Base-by-base conservation (phyloP, 345 rosid genomes). In the Linum usitatissimum region DNA sequence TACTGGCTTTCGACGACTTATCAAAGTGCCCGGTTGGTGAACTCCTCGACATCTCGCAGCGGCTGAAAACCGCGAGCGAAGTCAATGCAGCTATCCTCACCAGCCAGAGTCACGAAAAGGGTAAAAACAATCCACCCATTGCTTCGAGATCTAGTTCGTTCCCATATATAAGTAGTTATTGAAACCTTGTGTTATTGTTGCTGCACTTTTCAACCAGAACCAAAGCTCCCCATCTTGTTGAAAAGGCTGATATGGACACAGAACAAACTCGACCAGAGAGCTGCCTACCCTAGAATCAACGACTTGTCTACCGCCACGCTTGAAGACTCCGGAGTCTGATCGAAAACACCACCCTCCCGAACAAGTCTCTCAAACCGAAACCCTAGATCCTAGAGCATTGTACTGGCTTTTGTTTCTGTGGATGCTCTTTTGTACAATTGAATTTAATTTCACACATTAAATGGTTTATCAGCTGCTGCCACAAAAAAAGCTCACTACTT, bases 51-150 rank as follows among this genome's bases (percentile, higher is more conserved):
- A 81, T 88, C 62, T 86, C 96, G 9, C 99, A 94, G 66, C 96
- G 99, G 55, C 83, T 82, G 59, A 90, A 88, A 83, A 90, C 96
- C 7, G 95, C 99, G 48, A 86, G 95, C 77, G 97, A 90, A 73
- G 92, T 94, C 61, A 90, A 94, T 61, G 99, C 97, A 39, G 99
- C 99, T 31, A 94, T 94, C 64, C 92, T 94, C 66, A 94, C 92
- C 38, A 90, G 99, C 78, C 99, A 90, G 79, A 87, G 96, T 65
- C 99, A 84, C 59, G 97, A 94, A 73, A 94, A 86, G 96, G 99
- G 70, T 56, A 30, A 23, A 23, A 34, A 4, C 8, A 34, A 34
- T 34, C 38, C 38, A 34, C 4, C 38, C n/a, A n/a, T n/a, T n/a
- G 38, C 5, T 34, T 34, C 38, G 38, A 34, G n/a, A n/a, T n/a